Evolutionary conservation across 73 alveolate species (phyloP).

Genomic region (Paraurostyla sp.): DNA sequence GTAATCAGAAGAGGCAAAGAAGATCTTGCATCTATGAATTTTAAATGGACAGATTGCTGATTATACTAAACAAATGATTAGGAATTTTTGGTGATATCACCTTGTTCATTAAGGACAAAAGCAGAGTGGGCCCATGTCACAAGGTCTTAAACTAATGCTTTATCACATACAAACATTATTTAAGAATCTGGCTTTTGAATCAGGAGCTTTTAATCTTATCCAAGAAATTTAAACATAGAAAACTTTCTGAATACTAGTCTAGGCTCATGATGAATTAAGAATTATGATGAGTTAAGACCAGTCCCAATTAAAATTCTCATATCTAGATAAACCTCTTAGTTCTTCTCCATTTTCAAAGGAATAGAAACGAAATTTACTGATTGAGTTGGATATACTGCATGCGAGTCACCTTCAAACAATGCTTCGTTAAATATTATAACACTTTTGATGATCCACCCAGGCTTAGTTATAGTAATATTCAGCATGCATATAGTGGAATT

Average conservation of each 20-base stretch:
- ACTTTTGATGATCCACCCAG: slow-evolving; percentile 84
- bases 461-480: slow-evolving; percentile 77
- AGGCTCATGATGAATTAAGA: slow-evolving; percentile 73
- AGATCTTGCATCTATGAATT: slow-evolving; percentile 79
- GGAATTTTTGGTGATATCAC: background rate
- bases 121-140: background rate
- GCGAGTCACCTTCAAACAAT: slow-evolving; percentile 85
- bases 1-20: slow-evolving; percentile 72
- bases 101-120: background rate
- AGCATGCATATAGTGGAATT: slow-evolving; percentile 68
- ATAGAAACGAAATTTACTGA: slow-evolving; percentile 73
- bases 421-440: slow-evolving; percentile 83
- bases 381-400: slow-evolving; percentile 85
- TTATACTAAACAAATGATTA: background rate
- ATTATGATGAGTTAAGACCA: slow-evolving; percentile 63
- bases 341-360: slow-evolving; percentile 84
- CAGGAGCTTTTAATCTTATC: slow-evolving; percentile 74
- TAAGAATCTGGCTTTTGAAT: slow-evolving; percentile 60
- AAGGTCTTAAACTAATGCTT: background rate
- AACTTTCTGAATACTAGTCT: slow-evolving; percentile 72
- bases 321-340: slow-evolving; percentile 79
- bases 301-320: slow-evolving; percentile 87
- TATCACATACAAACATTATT: slow-evolving; percentile 68
- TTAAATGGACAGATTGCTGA: slow-evolving; percentile 40
- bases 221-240: slow-evolving; percentile 78